Conservation (phyloP, 2,329 filamentous ascomycete species). For the Davidsoniella eucalypti region DNA sequence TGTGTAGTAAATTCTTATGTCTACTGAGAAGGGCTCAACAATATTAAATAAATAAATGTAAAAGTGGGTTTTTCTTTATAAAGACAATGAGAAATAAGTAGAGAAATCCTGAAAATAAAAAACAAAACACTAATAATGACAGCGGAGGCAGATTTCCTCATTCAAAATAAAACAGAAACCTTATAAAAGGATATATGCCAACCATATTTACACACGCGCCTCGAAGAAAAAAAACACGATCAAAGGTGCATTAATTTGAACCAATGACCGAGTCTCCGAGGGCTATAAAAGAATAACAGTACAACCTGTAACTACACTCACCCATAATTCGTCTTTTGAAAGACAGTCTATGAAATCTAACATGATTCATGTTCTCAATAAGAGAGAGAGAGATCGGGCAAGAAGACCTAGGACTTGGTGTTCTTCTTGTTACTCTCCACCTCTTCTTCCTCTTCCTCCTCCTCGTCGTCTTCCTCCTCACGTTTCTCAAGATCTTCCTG, state of each 20-base stretch:
- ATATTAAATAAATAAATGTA: no score
- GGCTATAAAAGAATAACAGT: not conserved
- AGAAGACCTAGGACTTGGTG: conserved; percentile 1
- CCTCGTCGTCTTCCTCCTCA: conserved; percentile 21
- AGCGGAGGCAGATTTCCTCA: not conserved
- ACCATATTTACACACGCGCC: conserved; percentile 11
- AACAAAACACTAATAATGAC: conserved; percentile 8
- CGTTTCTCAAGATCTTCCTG: conserved; percentile 30
- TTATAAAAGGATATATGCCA: conserved; percentile 1
- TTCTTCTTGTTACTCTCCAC: conserved; percentile 14
- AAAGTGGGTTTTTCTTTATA: no score
- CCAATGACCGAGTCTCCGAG: not conserved
- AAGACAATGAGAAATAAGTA: not conserved
- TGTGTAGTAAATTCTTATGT: no score
- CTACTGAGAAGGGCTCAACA: no score
- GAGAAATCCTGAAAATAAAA: conserved; percentile 1
- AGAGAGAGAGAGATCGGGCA: not conserved
- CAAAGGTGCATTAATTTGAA: not conserved
- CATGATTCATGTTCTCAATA: no score
- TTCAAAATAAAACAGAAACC: not conserved
- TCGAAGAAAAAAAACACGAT: not conserved
- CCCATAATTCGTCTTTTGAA: no score
- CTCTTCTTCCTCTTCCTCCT: conserved; percentile 19
- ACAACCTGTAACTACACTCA: no score
- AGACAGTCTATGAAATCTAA: no score